Percentiles rank a stretch among this genome's conserved stretches.
These are phyloP conservation scores for Pyronema omphalodes DNA, from an alignment of 495 filamentous ascomycete species.

Conservation along the genomic window DNA sequence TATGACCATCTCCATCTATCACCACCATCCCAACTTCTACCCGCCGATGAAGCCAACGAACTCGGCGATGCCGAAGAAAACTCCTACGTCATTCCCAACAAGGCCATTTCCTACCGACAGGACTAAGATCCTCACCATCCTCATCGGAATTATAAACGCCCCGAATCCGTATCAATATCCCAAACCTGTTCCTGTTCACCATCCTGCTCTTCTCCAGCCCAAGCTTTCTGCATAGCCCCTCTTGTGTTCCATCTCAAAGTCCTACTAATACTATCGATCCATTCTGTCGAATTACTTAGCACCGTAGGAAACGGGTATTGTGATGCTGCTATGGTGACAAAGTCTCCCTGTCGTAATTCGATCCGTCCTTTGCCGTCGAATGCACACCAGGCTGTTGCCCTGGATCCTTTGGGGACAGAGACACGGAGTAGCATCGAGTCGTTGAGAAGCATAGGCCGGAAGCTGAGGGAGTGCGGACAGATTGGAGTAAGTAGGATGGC, in stretches of 20 bases:
- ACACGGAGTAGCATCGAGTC: conserved; percentile 85
- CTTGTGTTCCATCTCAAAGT: conserved; percentile 90
- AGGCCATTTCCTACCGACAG: conserved; percentile 22
- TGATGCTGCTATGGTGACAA: conserved; percentile 84
- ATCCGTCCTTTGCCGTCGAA: conserved; percentile 87
- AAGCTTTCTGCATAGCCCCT: conserved; percentile 49
- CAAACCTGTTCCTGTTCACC: conserved; percentile 31
- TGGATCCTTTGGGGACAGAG: conserved; percentile 80
- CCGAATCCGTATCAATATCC: conserved; percentile 27
- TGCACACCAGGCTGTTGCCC: conserved; percentile 83
- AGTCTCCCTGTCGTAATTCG: conserved; percentile 77
- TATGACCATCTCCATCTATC: too few relatives aligned
- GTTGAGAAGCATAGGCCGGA: conserved; percentile 85
- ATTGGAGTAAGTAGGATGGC: conserved; percentile 92
- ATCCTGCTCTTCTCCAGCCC: conserved; percentile 12
- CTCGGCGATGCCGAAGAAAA: too few relatives aligned
- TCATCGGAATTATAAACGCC: conserved; percentile 19
- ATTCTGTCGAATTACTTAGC: conserved; percentile 52
- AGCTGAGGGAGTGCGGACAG: conserved; percentile 87
- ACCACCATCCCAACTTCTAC: too few relatives aligned
- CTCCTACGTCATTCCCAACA: conserved; percentile 17
- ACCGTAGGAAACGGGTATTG: conserved; percentile 88
- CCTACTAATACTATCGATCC: conserved; percentile 77
- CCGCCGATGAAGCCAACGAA: too few relatives aligned
- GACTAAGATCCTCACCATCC: conserved; percentile 8